Evolutionary conservation across 164 flowering plant species (phyloP), one percentile per base, ranked within the genome.

Genomic region (Annona squamosa): DNA sequence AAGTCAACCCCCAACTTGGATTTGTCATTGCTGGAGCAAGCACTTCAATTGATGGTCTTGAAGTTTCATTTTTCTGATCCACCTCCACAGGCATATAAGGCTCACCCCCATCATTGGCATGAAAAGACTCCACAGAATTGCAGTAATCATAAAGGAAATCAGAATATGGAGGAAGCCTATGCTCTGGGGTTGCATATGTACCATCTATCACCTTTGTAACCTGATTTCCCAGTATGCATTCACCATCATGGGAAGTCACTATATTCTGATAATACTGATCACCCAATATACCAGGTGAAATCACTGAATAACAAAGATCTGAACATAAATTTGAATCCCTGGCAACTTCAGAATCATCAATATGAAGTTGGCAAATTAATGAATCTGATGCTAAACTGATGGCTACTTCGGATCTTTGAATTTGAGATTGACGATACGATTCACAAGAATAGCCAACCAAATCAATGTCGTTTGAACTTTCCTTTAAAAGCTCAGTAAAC

Each of bases 31-130:
- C 65, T 10, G 87, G 77, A 75, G 74, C 67, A 73, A 83, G 82
- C 69, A 72, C 75, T 77, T 87, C 85, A 63, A 82, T 82, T n/a
- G 82, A 81, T n/a, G 85, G 46, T 68, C 79, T 77, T 56, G 83
- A 73, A 19, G 80, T 16, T 67, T 82, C 87, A 48, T 77, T 78
- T 41, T 70, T 73, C 76, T 72, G 63, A 66, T 81, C 84, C 26
- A 56, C 68, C 67, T 78, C 84, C 73, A 78, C 77, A 67, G 82
- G 79, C 48, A 73, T 65, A 73, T 73, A 85, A 65, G 62, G 42
- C 5, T 74, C 77, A 52, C 70, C 80, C 52, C 70, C 48, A 77
- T 75, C 82, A 75, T 73, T 81, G 72, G 78, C 75, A 75, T 77
- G 72, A 64, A 80, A 71, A 72, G 83, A 79, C 78, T 56, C 72